phyloP scores from a whole-genome alignment of 192 early-diverging fungal genomes.

The Coemansia sp. region DNA sequence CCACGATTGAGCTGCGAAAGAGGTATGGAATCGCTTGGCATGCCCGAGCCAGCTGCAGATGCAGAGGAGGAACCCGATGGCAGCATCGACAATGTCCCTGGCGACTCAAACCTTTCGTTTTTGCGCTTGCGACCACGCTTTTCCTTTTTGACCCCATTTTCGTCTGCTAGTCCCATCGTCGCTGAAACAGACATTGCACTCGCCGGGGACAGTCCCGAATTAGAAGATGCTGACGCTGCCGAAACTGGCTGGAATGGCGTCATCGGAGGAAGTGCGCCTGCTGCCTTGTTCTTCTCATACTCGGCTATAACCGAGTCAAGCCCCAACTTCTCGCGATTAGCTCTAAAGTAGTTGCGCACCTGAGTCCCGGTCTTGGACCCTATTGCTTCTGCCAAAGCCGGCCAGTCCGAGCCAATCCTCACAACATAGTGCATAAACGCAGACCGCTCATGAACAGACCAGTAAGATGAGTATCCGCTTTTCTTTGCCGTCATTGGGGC shows the following conservation, averaged over 20 bases:
- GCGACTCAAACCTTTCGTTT: constrained; percentile 12
- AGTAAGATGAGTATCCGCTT: constrained; percentile 77
- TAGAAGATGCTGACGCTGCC: neutral
- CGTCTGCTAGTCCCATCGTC: neutral
- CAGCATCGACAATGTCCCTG: neutral
- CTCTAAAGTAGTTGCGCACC: constrained; percentile 80
- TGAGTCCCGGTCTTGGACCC: constrained; percentile 81
- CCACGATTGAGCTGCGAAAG: constrained; percentile 5
- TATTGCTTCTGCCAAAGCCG: constrained; percentile 68
- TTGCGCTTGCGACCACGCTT: constrained; percentile 51
- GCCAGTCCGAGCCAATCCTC: constrained; percentile 78
- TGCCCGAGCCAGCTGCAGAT: constrained; percentile 4
- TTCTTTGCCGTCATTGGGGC: constrained; percentile 40
- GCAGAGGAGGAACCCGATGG: neutral
- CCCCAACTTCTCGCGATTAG: constrained; percentile 59
- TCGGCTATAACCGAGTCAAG: constrained; percentile 55
- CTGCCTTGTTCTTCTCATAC: constrained; percentile 34
- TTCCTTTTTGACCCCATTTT: constrained; percentile 21
- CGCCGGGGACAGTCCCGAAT: neutral
- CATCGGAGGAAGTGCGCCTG: constrained; percentile 32
- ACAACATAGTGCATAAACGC: constrained; percentile 70
- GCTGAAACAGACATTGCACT: constrained; percentile 6
- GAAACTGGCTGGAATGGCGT: constrained; percentile 18
- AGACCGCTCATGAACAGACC: constrained; percentile 80
- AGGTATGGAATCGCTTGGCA: neutral